Conservation (phyloP, 768 basidiomycete species). For the Rubroboletus satanas region DNA sequence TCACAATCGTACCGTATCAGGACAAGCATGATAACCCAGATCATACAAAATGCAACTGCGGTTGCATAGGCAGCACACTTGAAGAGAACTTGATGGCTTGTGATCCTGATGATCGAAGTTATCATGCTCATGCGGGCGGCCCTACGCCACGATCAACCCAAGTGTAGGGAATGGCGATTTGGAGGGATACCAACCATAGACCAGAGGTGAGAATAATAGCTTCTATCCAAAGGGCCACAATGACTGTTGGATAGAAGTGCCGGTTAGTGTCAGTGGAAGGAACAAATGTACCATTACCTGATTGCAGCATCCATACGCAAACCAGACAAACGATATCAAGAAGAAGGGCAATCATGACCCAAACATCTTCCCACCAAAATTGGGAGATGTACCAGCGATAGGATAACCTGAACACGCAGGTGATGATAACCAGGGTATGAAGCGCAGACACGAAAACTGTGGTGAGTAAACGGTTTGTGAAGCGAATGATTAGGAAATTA, state of each 20-base stretch:
- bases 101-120: not conserved
- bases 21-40: not conserved
- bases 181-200: not conserved
- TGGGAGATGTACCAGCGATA: constrained; percentile 1
- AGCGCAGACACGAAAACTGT: not conserved
- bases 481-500: no score
- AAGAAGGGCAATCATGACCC: not conserved
- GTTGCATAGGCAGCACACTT: not conserved
- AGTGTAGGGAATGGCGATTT: not conserved
- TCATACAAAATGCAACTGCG: not conserved
- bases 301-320: not conserved
- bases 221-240: not conserved
- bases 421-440: not conserved
- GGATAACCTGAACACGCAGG: not conserved
- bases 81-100: not conserved
- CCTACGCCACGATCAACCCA: not conserved
- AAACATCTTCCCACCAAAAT: constrained; percentile 4
- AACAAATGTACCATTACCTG: not conserved
- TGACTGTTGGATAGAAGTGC: not conserved
- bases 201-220: not conserved
- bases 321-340: not conserved
- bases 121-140: constrained; percentile 7
- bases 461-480: not conserved
- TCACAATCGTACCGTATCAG: not conserved
- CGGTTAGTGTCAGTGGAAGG: no score